Conservation (phyloP, 208 protist genomes). For the Spongospora subterranea region DNA sequence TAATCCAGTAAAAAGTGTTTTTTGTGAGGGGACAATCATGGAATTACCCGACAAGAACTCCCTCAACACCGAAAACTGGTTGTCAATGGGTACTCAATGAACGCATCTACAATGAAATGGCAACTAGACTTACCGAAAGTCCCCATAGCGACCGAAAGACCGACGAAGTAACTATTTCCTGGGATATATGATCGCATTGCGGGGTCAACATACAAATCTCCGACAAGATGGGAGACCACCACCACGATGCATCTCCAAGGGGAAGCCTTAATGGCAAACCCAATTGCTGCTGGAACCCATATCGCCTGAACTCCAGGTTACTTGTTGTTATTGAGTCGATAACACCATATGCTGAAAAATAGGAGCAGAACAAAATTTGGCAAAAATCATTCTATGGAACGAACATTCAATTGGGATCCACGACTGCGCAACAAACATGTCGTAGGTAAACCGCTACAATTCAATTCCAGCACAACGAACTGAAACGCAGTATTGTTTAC, state of each 20-base stretch:
- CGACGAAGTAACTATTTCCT: conserved; percentile 49
- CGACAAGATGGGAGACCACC: not conserved
- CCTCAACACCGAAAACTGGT: conserved; percentile 26
- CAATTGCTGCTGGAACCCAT: conserved; percentile 11
- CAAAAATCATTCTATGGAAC: too few species aligned
- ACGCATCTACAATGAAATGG: not conserved
- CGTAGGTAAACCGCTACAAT: too few species aligned
- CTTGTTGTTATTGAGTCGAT: too few species aligned
- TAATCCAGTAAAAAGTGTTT: not conserved
- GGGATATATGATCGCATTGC: conserved; percentile 8
- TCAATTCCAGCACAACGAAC: not conserved
- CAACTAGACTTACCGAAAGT: not conserved
- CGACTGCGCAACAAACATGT: too few species aligned
- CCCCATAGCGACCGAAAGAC: conserved; percentile 6
- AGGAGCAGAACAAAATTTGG: too few species aligned
- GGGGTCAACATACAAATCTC: conserved; percentile 14
- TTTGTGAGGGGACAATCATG: not conserved
- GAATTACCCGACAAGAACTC: conserved; percentile 29
- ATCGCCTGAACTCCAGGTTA: too few species aligned
- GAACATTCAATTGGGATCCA: too few species aligned
- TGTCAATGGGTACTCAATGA: not conserved
- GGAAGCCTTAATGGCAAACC: not conserved
- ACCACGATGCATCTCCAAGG: not conserved
- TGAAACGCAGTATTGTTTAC: conserved; percentile 1
- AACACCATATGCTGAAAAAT: too few species aligned